A percentile compares a stretch with the other conserved stretches of the same genome.
Evolutionary conservation across 2,329 filamentous ascomycete species (phyloP).

Genomic region (Fonsecaea nubica): DNA sequence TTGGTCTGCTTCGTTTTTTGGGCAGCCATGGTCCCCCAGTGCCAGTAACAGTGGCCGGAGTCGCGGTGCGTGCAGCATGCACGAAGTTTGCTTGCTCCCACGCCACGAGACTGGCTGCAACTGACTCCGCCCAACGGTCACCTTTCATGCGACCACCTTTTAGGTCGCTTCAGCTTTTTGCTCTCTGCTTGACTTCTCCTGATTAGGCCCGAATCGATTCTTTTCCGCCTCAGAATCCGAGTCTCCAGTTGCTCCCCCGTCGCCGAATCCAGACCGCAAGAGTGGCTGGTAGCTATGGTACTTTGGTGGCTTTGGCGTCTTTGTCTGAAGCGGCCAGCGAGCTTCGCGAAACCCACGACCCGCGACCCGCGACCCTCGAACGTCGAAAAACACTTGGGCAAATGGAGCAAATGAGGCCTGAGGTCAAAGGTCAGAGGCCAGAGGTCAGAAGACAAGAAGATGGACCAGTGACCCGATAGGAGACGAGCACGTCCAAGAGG

Average conservation of each 20-base stretch:
- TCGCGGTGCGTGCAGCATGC: conserved; percentile 19
- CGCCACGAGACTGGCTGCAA: conserved; percentile 32
- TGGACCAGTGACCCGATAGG: conserved; percentile 9
- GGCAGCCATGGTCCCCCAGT: conserved; percentile 25
- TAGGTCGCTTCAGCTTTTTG: conserved; percentile 30
- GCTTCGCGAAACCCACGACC: background rate
- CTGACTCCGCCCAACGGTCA: conserved; percentile 29
- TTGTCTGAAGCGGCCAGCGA: background rate
- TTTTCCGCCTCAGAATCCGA: background rate
- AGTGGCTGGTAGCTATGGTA: background rate
- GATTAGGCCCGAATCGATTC: conserved; percentile 15
- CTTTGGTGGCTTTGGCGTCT: background rate
- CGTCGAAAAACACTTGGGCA: background rate
- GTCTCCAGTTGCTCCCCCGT: background rate
- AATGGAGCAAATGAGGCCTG: background rate
- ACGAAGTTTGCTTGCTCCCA: conserved; percentile 27
- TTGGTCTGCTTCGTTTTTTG: conserved; percentile 26
- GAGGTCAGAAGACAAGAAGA: conserved; percentile 19
- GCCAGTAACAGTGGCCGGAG: conserved; percentile 21
- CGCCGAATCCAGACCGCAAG: background rate
- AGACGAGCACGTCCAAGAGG: too few species aligned
- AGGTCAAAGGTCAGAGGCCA: background rate
- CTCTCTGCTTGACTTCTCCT: conserved; percentile 11
- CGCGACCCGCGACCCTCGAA: background rate
- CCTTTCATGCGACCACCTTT: conserved; percentile 35